These are phyloP conservation scores for Hygrocybe punicea DNA, from an alignment of 768 basidiomycete genomes.

Conservation along the genomic window DNA sequence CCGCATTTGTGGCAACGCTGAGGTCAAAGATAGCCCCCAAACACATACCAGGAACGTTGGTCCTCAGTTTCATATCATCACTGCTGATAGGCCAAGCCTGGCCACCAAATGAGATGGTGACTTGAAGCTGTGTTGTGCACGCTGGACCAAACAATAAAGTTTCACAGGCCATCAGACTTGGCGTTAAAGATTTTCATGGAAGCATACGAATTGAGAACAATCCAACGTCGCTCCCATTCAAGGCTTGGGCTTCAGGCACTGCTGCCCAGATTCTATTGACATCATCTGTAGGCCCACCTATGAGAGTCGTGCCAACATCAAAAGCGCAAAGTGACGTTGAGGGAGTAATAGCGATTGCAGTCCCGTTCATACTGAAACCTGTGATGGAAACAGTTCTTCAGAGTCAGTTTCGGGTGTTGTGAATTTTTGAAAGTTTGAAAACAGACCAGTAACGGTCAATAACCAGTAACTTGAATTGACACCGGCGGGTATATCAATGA, in stretches of 20 bases:
- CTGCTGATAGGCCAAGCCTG: constrained; percentile 71
- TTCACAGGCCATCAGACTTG: not conserved
- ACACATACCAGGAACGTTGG: constrained; percentile 47
- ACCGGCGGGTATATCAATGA: constrained; percentile 44
- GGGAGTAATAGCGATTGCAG: constrained; percentile 43
- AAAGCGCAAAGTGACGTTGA: constrained; percentile 64
- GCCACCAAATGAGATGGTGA: constrained; percentile 75
- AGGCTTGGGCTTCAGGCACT: constrained; percentile 52
- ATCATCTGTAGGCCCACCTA: constrained; percentile 72
- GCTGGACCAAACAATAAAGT: constrained; percentile 44
- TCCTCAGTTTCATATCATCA: constrained; percentile 77
- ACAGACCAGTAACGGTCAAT: constrained; percentile 51
- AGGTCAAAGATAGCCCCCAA: constrained; percentile 72
- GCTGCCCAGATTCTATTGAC: constrained; percentile 61
- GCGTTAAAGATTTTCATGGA: not conserved
- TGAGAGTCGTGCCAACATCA: constrained; percentile 92
- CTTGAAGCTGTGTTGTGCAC: constrained; percentile 52
- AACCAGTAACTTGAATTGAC: constrained; percentile 56
- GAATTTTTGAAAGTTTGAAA: not conserved
- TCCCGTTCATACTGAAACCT: constrained; percentile 63
- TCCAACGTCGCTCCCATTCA: constrained; percentile 46
- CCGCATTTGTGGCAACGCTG: constrained; percentile 45
- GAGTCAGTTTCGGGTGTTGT: not conserved
- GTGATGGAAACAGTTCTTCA: not conserved
- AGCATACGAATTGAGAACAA: constrained; percentile 76